Percentiles rank a stretch among this genome's conserved stretches.
Conservation (phyloP, 2,329 filamentous ascomycete species). For the Phaeosphaeria sp. region DNA sequence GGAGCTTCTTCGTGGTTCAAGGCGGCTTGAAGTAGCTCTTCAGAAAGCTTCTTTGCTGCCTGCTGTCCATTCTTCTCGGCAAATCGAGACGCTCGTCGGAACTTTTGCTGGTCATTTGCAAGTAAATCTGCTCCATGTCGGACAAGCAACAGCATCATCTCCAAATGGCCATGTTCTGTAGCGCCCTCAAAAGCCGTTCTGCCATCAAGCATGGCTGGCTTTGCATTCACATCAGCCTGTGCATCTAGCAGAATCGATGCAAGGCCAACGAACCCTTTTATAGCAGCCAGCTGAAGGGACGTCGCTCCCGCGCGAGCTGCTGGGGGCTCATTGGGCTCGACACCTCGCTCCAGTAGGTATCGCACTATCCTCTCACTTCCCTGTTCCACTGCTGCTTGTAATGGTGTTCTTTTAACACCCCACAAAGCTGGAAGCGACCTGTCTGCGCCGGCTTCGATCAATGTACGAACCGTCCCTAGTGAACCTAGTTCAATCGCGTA, state of each 20-base stretch:
- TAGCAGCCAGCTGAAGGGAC: constrained; percentile 14
- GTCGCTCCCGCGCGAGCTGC: constrained; percentile 3
- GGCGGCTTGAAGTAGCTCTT: background rate
- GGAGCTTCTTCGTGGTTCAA: too few species aligned
- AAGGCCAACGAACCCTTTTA: constrained; percentile 7
- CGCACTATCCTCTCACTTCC: constrained; percentile 6
- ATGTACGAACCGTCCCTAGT: background rate
- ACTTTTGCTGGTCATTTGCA: background rate
- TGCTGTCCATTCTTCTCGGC: background rate
- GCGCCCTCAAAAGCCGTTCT: constrained; percentile 15
- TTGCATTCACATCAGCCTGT: constrained; percentile 9
- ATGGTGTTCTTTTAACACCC: background rate
- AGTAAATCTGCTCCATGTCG: background rate
- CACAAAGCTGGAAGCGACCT: too few species aligned
- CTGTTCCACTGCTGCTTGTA: constrained; percentile 9
- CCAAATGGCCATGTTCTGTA: constrained; percentile 10
- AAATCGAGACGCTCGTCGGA: background rate
- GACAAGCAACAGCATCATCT: constrained; percentile 11
- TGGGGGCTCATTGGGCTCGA: constrained; percentile 4
- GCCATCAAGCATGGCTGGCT: background rate
- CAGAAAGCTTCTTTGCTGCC: background rate
- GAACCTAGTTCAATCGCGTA: background rate
- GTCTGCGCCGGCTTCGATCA: background rate
- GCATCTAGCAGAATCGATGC: constrained; percentile 3
- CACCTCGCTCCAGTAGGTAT: constrained; percentile 7